Evolutionary conservation across 371 early-diverging fungal species (phyloP).

Genomic region (Apophysomyces variabilis): DNA sequence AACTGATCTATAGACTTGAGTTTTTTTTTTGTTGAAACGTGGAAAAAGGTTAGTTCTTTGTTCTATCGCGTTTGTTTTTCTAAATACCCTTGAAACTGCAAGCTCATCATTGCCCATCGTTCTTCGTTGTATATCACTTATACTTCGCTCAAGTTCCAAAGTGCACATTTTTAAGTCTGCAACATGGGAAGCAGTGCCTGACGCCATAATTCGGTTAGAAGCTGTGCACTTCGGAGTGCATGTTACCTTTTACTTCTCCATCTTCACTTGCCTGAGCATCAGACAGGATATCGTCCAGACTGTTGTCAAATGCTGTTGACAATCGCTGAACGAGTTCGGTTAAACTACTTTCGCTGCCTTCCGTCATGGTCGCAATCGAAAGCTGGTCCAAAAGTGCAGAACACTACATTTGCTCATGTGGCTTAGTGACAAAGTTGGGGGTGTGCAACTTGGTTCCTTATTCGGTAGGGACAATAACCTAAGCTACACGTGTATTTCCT

Average conservation of each 20-base stretch:
- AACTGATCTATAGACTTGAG: constrained; percentile 20
- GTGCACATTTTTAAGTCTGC: constrained; percentile 25
- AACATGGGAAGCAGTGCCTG: constrained; percentile 20
- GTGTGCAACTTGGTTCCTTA: too few species aligned
- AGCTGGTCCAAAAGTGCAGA: not conserved
- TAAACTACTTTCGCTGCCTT: constrained; percentile 2
- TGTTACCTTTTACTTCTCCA: constrained; percentile 19
- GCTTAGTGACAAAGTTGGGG: constrained; percentile 4
- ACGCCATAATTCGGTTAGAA: not conserved
- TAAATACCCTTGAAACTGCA: constrained; percentile 33
- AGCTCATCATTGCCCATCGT: constrained; percentile 31
- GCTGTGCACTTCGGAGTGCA: not conserved
- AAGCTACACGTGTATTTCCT: not conserved
- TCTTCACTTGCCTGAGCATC: constrained; percentile 28
- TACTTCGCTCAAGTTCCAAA: constrained; percentile 31
- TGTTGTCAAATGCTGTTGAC: constrained; percentile 33
- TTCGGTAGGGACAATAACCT: not conserved
- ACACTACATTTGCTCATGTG: constrained; percentile 7
- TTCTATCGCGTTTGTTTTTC: not conserved
- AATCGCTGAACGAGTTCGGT: constrained; percentile 23
- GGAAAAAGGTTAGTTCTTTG: not conserved
- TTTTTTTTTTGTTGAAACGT: constrained; percentile 7
- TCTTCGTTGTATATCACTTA: constrained; percentile 35
- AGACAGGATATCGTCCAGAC: constrained; percentile 35
- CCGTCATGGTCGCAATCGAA: not conserved